Percentiles rank a stretch among this genome's conserved stretches.
Evolutionary conservation across 1,139 yeast genomes (phyloP).

Genomic region (Arxiozyma slooffiae): DNA sequence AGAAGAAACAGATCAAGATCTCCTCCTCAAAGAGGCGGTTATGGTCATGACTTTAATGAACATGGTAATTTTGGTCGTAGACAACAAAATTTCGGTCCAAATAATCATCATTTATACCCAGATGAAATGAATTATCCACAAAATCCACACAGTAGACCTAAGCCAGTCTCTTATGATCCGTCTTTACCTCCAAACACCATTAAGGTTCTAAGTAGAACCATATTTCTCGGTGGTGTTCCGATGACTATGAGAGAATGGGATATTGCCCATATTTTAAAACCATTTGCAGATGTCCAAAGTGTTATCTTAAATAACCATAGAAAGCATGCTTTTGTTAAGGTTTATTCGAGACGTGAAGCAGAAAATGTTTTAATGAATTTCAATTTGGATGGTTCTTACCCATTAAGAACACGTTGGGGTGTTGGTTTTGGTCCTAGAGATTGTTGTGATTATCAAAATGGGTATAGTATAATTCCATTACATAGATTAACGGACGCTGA

Average conservation of each 20-base stretch:
- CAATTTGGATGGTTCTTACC: constrained; percentile 44
- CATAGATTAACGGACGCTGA: constrained; percentile 89
- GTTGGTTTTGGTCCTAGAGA: constrained; percentile 99
- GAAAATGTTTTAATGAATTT: constrained; percentile 60
- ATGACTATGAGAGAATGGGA: constrained; percentile 68
- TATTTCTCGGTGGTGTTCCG: constrained; percentile 91
- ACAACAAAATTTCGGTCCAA: constrained; percentile 16
- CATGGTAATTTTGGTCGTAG: constrained; percentile 2
- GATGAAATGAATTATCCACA: constrained; percentile 61
- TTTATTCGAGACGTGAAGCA: constrained; percentile 91
- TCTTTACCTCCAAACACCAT: constrained; percentile 70
- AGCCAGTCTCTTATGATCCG: constrained; percentile 59
- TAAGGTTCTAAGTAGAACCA: constrained; percentile 78
- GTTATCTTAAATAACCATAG: constrained; percentile 79
- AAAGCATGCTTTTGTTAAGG: constrained; percentile 92
- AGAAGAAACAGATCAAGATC: constrained; percentile 33
- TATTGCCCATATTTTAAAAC: constrained; percentile 57
- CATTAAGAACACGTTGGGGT: constrained; percentile 90
- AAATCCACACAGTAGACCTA: constrained; percentile 63
- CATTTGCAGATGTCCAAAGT: constrained; percentile 93
- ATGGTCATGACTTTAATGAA: neutral
- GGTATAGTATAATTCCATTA: constrained; percentile 78
- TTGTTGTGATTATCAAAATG: constrained; percentile 90
- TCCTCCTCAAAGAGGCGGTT: constrained; percentile 15
- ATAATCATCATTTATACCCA: constrained; percentile 30